Evolutionary conservation across 331 rosid species (phyloP), one percentile per base, ranked within the genome.

Genomic region (Malus hybrid): DNA sequence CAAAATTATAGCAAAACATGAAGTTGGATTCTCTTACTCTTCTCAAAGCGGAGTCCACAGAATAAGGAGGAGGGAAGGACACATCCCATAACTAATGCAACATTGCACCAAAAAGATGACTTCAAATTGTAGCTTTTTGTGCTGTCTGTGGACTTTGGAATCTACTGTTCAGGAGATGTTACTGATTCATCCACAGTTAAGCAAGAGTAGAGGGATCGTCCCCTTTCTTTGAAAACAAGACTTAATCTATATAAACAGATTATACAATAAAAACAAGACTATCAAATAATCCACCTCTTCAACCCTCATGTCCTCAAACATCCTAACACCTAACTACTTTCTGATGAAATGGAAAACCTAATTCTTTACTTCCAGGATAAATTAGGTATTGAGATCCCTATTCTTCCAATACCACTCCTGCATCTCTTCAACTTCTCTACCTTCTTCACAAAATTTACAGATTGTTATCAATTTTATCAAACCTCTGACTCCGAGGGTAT

Each of bases 41-140:
- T 55, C 50, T 75, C 52, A 87, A 88, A 78, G 96, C 96, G n/a
- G 87, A 80, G 71, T 90, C 84, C 39, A 93, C 72, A 28, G 96
- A 77, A 57, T 82, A 72, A 1, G 82, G 78, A 58, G 10, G 63
- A 22, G 63, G 63, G 29, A 58, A 58, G 30, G 63, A 5, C 4
- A 5, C 29, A 58, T 58, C 63, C 1, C 28, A 9, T 58, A 22
- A 12, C 63, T n/a, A 58, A 58, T 2, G 30, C 16, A 22, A 12
- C 63, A 24, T 10, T 58, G 30, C 29, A 22, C 30, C 13, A 58
- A 15, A 30, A 58, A 58, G 30, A 28, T 28, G 29, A 28, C 29
- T 28, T 28, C 1, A 28, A 28, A 28, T 30, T 61, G 19, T 8
- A 0, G 4, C 66, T 61, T 61, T 61, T 24, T 26, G 66, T 26